Evolutionary conservation across 495 filamentous ascomycete genomes (phyloP), one percentile per base, ranked within the genome.

Genomic region (Tuber aestivum): DNA sequence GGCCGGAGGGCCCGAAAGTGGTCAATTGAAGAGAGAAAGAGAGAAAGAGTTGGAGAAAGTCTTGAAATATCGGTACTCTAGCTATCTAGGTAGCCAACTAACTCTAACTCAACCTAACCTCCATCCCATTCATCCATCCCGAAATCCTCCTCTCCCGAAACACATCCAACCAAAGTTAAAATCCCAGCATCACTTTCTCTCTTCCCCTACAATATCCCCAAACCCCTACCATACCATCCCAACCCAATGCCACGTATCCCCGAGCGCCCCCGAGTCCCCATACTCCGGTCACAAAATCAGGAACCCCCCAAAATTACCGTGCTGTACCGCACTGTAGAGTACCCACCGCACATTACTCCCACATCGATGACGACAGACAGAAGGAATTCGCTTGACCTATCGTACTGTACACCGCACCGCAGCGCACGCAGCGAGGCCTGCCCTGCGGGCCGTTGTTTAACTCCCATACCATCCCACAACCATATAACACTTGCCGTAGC

Each of bases 201-300:
- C 56, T 61, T 12, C 56, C 27, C 32, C 56, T 65, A 32, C 56
- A 18, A 65, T 35, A 65, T 3, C 14, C 56, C 27, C 18, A 65
- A 65, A 4, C 56, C 35, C 56, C 56, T 61, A 10, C 50, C 50
- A 27, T 61, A 61, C 50, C 56, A 65, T 35, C 56, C 56, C 27
- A 65, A 65, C 14, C 56, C 56, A 65, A 65, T 65, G 56, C 56
- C 56, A 65, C 56, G 56, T 65, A 65, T 65, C 27, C 56, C 56
- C 56, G 56, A 65, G 14, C 56, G 56, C 56, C 56, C 56, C 56
- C 56, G 56, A 35, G 27, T 32, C 27, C 27, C 27, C 32, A 18
- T 65, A 27, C 56, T 35, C 56, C 27, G 56, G 56, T 65, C 56
- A 65, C 56, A 65, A 65, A 35, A 65, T 32, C 27, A 65, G n/a